Evolutionary conservation across 1,284 basidiomycete species (phyloP).

Genomic region (Trichosporon sp.): DNA sequence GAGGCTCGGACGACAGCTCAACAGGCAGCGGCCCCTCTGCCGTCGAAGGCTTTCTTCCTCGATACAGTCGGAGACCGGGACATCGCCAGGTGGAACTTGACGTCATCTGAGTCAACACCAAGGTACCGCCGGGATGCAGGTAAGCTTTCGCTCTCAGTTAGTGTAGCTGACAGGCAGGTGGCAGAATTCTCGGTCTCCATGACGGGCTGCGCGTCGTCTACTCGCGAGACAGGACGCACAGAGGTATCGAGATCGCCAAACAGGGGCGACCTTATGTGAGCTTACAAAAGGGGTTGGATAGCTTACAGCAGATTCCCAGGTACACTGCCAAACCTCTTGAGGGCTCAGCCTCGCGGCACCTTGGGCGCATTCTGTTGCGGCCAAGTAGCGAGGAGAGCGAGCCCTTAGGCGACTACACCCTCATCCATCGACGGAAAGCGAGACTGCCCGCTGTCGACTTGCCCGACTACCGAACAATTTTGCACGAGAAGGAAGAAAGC

Average conservation of each 20-base stretch:
- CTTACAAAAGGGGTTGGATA: too few species aligned
- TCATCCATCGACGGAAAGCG: constrained; percentile 19
- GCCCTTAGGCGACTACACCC: constrained; percentile 19
- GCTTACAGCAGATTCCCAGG: constrained; percentile 29
- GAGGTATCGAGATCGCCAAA: constrained; percentile 41
- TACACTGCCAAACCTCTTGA: constrained; percentile 29
- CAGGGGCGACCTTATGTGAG: constrained; percentile 37
- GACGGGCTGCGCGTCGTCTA: constrained; percentile 39
- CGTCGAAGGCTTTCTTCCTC: constrained; percentile 35
- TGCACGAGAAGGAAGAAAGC: constrained; percentile 31
- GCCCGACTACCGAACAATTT: constrained; percentile 29
- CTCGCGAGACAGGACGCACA: constrained; percentile 38
- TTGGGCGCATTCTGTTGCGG: constrained; percentile 26
- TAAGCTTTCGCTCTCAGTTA: constrained; percentile 26
- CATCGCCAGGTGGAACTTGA: constrained; percentile 37
- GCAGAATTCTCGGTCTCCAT: constrained; percentile 37
- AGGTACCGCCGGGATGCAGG: constrained; percentile 40
- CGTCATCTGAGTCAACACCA: constrained; percentile 27
- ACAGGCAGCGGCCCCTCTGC: constrained; percentile 23
- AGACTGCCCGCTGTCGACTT: constrained; percentile 14
- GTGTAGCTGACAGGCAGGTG: constrained; percentile 28
- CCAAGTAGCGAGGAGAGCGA: constrained; percentile 17
- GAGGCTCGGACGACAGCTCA: constrained; percentile 31
- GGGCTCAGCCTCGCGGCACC: constrained; percentile 24
- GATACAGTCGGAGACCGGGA: constrained; percentile 46